Percentiles rank a stretch among this genome's conserved stretches.
These are phyloP conservation scores for Posidonia oceanica DNA, from an alignment of 116 monocot species.

Conservation along the genomic window DNA sequence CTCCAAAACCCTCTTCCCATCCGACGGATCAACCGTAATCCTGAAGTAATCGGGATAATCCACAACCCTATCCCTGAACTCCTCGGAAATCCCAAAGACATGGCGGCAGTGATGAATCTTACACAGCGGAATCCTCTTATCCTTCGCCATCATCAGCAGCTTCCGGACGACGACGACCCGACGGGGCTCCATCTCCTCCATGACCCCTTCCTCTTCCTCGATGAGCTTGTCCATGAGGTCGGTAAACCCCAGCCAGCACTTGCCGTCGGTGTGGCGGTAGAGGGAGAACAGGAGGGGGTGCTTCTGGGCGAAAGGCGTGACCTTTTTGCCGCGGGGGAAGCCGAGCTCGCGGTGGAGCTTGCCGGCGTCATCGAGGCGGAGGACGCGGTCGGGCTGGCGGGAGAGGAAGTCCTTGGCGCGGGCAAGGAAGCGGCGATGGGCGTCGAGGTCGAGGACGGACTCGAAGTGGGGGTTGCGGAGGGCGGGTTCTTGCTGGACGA, in stretches of 20 bases:
- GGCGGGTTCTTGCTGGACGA: constrained; percentile 42
- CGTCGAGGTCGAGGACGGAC: constrained; percentile 44
- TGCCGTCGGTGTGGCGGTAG: constrained; percentile 20
- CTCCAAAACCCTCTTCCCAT: constrained; percentile 51
- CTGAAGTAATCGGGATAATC: constrained; percentile 62
- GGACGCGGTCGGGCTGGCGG: constrained; percentile 28
- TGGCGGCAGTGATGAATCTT: constrained; percentile 83
- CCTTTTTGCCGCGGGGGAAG: constrained; percentile 80
- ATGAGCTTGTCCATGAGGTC: constrained; percentile 66
- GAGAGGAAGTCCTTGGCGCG: constrained; percentile 68
- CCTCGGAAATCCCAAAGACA: constrained; percentile 59
- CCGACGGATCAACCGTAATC: constrained; percentile 35
- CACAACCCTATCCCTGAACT: constrained; percentile 69
- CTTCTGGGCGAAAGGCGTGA: constrained; percentile 28
- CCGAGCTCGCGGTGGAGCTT: constrained; percentile 80
- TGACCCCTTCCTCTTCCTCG: constrained; percentile 41
- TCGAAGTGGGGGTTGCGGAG: constrained; percentile 46
- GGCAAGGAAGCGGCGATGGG: constrained; percentile 65
- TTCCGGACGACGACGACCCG: constrained; percentile 47
- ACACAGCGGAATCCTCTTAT: constrained; percentile 47
- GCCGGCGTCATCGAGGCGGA: constrained; percentile 65
- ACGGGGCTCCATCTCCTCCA: constrained; percentile 19
- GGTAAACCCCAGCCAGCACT: constrained; percentile 56
- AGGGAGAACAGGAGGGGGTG: constrained; percentile 60
- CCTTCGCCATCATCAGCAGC: constrained; percentile 72